Conservation (phyloP, 1,139 yeast genomes). For the Blastobotrys aristatus region DNA sequence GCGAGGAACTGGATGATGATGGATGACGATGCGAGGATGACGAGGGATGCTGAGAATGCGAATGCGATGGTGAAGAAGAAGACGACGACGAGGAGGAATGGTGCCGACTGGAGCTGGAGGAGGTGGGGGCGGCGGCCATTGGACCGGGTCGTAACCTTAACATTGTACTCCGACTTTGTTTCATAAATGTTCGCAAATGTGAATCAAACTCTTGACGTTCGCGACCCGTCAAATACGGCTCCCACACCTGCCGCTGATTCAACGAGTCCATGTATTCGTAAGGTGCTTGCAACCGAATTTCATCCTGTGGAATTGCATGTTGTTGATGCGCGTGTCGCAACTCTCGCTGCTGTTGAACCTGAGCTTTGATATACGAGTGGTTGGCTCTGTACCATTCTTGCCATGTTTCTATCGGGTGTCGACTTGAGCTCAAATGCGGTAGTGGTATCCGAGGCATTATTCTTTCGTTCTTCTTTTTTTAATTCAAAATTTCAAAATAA, state of each 20-base stretch:
- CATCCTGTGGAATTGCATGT: slow-evolving; percentile 14
- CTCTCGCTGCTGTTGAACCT: slow-evolving; percentile 11
- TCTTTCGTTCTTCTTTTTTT: background rate
- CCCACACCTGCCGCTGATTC: slow-evolving; percentile 34
- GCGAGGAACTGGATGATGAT: slow-evolving; percentile 1
- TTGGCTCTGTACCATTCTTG: slow-evolving; percentile 32
- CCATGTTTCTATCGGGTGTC: slow-evolving; percentile 35
- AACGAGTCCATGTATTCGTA: slow-evolving; percentile 33
- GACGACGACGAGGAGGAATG: slow-evolving; percentile 2
- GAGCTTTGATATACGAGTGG: slow-evolving; percentile 19
- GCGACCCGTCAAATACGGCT: slow-evolving; percentile 32
- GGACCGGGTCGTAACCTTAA: slow-evolving; percentile 31
- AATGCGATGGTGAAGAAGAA: slow-evolving; percentile 1
- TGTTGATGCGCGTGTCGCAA: background rate
- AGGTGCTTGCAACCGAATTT: slow-evolving; percentile 27
- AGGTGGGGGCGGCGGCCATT: background rate
- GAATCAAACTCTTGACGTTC: slow-evolving; percentile 32
- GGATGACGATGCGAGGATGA: slow-evolving; percentile 6
- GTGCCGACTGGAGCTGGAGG: background rate
- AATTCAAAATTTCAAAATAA: background rate
- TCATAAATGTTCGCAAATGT: slow-evolving; percentile 30
- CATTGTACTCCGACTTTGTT: slow-evolving; percentile 27
- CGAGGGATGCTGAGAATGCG: background rate
- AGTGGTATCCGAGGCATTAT: slow-evolving; percentile 16
- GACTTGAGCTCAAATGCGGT: slow-evolving; percentile 25